Base-by-base conservation (phyloP, 73 alveolate species). In the Blepharisma japonicum region DNA sequence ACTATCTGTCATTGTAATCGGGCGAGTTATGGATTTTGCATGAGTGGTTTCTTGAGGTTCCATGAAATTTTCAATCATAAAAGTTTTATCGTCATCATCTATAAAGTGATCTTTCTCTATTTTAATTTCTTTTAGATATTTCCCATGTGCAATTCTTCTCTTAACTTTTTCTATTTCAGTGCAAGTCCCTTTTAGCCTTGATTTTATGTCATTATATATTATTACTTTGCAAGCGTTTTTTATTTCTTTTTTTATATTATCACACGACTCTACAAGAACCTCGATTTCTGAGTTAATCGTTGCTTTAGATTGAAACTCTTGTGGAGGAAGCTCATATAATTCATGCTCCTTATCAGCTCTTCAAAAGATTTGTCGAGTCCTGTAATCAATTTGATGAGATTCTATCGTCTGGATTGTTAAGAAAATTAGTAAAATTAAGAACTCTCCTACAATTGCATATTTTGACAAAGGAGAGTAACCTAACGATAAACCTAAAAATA, bases 131-230 rank as follows among this genome's bases (percentile, higher is more conserved):
- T 70, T 45, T 6, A 70, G 11, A 9, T 18, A 9, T 8, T n/a
- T 70, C 70, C 66, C 56, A 2, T 23, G 21, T 4, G 80, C 80
- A 45, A 47, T 25, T 70, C 66, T 9, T 38, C 56, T 14, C 27
- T 70, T 39, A 18, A 70, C 80, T 9, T 20, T 9, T 70, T 70
- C 66, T 70, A 70, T 9, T n/a, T 70, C 80, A 45, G 27, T n/a
- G n/a, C n/a, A 54, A 11, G 66, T 54, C 45, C 11, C 42, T 70
- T 45, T 70, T n/a, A 70, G 46, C 46, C 27, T 45, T 9, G 38
- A 2, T 70, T 70, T 70, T 11, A 47, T 1, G 61, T 70, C 80
- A 14, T 45, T 70, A 25, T 45, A 70, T 1, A 70, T 70, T n/a
- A 70, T 70, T 0, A 70, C 56, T 7, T 47, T 21, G 5, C 32